phyloP scores from a whole-genome alignment of 2,329 filamentous ascomycete genomes.

The Ceratocystis smalleyi region DNA sequence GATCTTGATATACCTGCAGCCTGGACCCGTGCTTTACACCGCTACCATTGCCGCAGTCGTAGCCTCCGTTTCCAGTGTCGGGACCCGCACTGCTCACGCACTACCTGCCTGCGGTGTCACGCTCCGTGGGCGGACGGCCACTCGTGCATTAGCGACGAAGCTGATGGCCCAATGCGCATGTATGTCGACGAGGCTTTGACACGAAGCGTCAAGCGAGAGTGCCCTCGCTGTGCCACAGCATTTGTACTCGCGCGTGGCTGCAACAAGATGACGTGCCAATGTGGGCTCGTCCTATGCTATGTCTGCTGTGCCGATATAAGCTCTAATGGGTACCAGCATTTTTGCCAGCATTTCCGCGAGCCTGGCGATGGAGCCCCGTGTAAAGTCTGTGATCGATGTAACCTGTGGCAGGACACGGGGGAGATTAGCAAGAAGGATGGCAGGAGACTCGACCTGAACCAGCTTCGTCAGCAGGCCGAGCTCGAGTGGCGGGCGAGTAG shows the following conservation, averaged over 20 bases:
- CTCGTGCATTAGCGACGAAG: slow-evolving; percentile 72
- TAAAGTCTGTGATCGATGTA: slow-evolving; percentile 63
- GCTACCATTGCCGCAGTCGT: slow-evolving; percentile 53
- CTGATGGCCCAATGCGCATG: slow-evolving; percentile 56
- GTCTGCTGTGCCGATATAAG: slow-evolving; percentile 68
- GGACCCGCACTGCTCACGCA: slow-evolving; percentile 48
- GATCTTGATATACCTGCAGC: slow-evolving; percentile 25
- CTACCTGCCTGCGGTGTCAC: slow-evolving; percentile 67
- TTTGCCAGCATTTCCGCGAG: slow-evolving; percentile 86
- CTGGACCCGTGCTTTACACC: slow-evolving; percentile 45
- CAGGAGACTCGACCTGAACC: slow-evolving; percentile 19
- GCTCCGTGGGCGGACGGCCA: slow-evolving; percentile 82
- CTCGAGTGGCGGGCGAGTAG: neutral
- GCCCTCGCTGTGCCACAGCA: slow-evolving; percentile 74
- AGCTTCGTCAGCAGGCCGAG: neutral
- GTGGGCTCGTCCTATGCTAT: slow-evolving; percentile 97
- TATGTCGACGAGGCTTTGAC: slow-evolving; percentile 84
- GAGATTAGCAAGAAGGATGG: slow-evolving; percentile 44
- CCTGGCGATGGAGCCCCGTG: slow-evolving; percentile 52
- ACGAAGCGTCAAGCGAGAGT: slow-evolving; percentile 85
- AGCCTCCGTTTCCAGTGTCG: slow-evolving; percentile 66
- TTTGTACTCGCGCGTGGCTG: slow-evolving; percentile 91
- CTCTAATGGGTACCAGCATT: slow-evolving; percentile 75
- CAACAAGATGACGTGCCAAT: slow-evolving; percentile 92
- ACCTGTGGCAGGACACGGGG: slow-evolving; percentile 60